Evolutionary conservation across 1,284 basidiomycete genomes (phyloP).

Genomic region (Puccinia hordei): DNA sequence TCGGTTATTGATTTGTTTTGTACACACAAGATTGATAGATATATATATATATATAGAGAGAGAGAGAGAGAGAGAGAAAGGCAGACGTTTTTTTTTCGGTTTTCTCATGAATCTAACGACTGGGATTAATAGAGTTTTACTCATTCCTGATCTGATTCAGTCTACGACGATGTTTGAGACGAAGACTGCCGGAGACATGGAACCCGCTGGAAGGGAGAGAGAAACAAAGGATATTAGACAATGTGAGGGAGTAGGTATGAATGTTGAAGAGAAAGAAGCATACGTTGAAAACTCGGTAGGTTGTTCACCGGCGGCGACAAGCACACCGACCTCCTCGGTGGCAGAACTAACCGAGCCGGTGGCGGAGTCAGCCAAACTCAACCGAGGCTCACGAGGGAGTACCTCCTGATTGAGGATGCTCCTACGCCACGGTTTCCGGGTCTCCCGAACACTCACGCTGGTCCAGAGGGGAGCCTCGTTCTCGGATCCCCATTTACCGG

Average conservation of each 20-base stretch:
- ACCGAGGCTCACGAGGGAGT: not conserved
- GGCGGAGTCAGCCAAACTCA: not conserved
- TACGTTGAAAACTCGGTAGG: constrained; percentile 3
- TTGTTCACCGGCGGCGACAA: constrained; percentile 29
- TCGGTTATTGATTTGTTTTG: not conserved
- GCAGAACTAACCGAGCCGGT: not conserved
- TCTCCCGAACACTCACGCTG: constrained; percentile 8
- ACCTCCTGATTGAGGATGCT: constrained; percentile 16
- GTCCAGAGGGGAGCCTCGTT: constrained; percentile 3
- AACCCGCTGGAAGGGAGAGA: not conserved
- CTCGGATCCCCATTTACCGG: not conserved
- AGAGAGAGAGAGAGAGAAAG: not conserved
- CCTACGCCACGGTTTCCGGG: constrained; percentile 7
- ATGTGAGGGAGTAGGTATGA: not conserved
- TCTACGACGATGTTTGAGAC: constrained; percentile 26
- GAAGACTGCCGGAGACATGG: constrained; percentile 17
- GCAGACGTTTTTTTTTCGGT: not conserved
- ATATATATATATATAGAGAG: not conserved
- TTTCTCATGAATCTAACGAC: not conserved
- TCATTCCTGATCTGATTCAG: constrained; percentile 7
- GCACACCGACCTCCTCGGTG: constrained; percentile 13
- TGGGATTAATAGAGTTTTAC: not conserved
- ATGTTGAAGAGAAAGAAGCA: not conserved
- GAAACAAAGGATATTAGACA: not conserved
- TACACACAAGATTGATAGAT: not conserved